phyloP scores from a whole-genome alignment of 108 stramenopile species.

The Discostella pseudostelligera region DNA sequence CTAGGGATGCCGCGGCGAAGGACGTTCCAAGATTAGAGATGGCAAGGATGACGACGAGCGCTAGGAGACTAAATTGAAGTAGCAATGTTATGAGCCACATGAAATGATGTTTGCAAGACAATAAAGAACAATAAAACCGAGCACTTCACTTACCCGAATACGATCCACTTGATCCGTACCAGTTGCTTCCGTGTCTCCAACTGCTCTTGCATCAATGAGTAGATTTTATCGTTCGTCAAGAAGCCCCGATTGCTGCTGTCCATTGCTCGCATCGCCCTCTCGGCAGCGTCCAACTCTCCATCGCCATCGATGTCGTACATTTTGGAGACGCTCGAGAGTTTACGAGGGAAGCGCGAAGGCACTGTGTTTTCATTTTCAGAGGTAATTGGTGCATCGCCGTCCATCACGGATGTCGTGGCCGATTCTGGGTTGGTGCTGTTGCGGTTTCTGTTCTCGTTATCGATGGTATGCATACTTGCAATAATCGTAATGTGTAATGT shows the following conservation, averaged over 20 bases:
- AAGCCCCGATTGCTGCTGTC: constrained; percentile 31
- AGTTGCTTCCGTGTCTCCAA: constrained; percentile 3
- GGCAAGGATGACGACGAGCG: constrained; percentile 32
- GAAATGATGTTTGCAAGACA: background rate
- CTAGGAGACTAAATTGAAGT: background rate
- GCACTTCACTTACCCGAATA: constrained; percentile 7
- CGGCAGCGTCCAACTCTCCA: constrained; percentile 14
- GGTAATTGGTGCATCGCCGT: background rate
- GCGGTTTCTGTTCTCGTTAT: too few relatives aligned
- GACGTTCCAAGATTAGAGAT: constrained; percentile 46
- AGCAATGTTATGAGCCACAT: background rate
- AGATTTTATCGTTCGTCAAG: constrained; percentile 40
- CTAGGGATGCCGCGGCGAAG: constrained; percentile 46
- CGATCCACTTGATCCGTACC: constrained; percentile 1
- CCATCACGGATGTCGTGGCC: background rate
- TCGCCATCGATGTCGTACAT: constrained; percentile 3
- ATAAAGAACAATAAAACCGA: background rate
- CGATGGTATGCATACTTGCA: too few relatives aligned
- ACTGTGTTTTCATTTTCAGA: background rate
- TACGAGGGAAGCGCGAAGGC: too few relatives aligned
- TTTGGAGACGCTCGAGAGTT: background rate
- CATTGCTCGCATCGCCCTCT: constrained; percentile 44
- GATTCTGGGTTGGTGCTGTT: background rate
- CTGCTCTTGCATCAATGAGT: constrained; percentile 26
- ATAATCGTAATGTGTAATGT: background rate